Base-by-base conservation (phyloP, 2,329 filamentous ascomycete genomes). In the Pseudocercospora cruenta region DNA sequence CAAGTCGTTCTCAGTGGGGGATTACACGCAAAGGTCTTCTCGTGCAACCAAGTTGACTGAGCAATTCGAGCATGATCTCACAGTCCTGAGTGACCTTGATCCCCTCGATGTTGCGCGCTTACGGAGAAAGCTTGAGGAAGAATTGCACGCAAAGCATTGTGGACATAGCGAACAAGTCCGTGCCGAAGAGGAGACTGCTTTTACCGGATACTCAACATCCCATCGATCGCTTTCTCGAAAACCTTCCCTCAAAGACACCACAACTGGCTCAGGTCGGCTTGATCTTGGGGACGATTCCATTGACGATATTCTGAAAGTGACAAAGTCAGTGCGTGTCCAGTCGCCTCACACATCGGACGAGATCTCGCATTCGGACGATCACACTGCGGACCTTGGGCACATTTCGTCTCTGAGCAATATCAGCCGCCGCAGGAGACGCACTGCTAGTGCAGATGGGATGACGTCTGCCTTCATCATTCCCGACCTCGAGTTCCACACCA, bases 381-480 rank as follows among this genome's bases (percentile, higher is more conserved):
- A 68, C 33, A 58, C 69, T 5, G 74, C 68, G 10, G 78, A 77
- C 33, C 66, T 64, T 4, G 70, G 79, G 4, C 81, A 84, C 14
- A 72, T 79, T 51, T 85, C 85, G 0, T 78, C 82, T 43, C 74
- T 83, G 5, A 83, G 84, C 72, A 82, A 82, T 55, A 80, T 82
- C 33, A 81, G 81, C 60, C 82, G 82, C 9, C 83, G 84, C 58
- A 84, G 83, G 54, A 71, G 73, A 19, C 83, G 81, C 28, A 82
- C 80, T 45, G 78, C 78, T 43, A 78, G 80, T 14, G 80, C 82
- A 26, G 86, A 88, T 64, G 75, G 74, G 64, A 68, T 74, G 84
- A 89, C 87, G 5, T 89, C 87, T 2, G 87, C 86, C 5, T 88
- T 89, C 73, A 88, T 89, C 68, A 77, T 89, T 5, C 87, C 87